Percentiles rank a stretch among this genome's conserved stretches.
Evolutionary conservation across 305 asterid genomes (phyloP).

Genomic region (Fraxinus floribunda): DNA sequence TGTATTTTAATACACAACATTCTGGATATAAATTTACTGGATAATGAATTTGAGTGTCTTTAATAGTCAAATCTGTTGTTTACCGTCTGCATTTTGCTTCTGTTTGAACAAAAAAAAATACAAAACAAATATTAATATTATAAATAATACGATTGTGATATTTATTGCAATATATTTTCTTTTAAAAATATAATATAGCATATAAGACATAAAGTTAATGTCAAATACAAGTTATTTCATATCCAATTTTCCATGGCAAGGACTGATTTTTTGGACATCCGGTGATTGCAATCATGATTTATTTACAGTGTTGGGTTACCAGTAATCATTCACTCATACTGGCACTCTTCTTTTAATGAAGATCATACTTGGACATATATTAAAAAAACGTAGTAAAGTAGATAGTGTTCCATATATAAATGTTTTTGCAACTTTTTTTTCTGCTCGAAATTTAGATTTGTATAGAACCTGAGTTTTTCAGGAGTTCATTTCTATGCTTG

Average conservation of each 20-base stretch:
- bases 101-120: not conserved
- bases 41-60: not conserved
- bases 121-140: not conserved
- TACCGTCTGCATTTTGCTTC: not conserved
- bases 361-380: not conserved
- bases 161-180: not conserved
- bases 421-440: not conserved
- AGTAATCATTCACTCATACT: not conserved
- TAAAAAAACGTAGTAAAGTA: not conserved
- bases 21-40: not conserved
- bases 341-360: not conserved
- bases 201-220: not conserved
- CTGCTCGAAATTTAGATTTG: not conserved
- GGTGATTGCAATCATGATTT: not conserved
- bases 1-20: conserved; percentile 9
- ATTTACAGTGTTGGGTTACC: not conserved
- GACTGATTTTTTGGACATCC: not conserved
- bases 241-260: not conserved
- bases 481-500: not conserved
- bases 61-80: not conserved
- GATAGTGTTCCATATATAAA: not conserved
- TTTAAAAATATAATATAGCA: not conserved
- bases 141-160: not conserved
- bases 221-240: not conserved
- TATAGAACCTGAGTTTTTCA: not conserved